Conservation (phyloP, 371 early-diverging fungal genomes). For the Apophysomyces variabilis region DNA sequence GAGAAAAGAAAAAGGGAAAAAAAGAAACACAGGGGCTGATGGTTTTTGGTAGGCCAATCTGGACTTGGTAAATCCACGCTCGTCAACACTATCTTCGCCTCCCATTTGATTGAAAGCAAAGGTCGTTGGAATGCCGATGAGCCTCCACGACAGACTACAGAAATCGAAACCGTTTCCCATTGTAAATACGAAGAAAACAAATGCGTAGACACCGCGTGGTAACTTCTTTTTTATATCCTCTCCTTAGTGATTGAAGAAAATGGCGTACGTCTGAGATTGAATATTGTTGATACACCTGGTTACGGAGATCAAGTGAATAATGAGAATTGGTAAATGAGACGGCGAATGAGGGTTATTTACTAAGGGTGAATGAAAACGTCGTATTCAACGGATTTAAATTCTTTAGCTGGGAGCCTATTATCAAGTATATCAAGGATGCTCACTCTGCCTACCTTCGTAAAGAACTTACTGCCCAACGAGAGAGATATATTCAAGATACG, state of each 20-base stretch:
- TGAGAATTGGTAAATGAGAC: conserved; percentile 69
- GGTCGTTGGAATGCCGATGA: conserved; percentile 75
- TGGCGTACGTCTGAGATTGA: conserved; percentile 77
- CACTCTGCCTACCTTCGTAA: conserved; percentile 86
- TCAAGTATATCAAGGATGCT: conserved; percentile 91
- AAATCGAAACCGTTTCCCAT: conserved; percentile 80
- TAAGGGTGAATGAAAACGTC: not conserved
- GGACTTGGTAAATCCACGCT: conserved; percentile 99
- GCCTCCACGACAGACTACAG: conserved; percentile 81
- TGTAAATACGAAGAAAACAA: conserved; percentile 37
- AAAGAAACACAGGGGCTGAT: not conserved
- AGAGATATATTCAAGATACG: conserved; percentile 80
- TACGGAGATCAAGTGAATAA: conserved; percentile 85
- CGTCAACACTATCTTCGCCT: conserved; percentile 91
- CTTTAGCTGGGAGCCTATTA: conserved; percentile 80
- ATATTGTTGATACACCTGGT: conserved; percentile 81
- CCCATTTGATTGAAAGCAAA: conserved; percentile 82
- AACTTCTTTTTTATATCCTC: not conserved
- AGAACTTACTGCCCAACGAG: conserved; percentile 82
- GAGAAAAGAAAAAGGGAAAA: not conserved
- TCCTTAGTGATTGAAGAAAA: conserved; percentile 75
- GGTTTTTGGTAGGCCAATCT: conserved; percentile 75
- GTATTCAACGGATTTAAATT: not conserved
- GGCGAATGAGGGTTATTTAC: not conserved
- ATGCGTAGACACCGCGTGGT: no score